Conservation (phyloP, 805 yeast species). For the Ogataea ramenticola region DNA sequence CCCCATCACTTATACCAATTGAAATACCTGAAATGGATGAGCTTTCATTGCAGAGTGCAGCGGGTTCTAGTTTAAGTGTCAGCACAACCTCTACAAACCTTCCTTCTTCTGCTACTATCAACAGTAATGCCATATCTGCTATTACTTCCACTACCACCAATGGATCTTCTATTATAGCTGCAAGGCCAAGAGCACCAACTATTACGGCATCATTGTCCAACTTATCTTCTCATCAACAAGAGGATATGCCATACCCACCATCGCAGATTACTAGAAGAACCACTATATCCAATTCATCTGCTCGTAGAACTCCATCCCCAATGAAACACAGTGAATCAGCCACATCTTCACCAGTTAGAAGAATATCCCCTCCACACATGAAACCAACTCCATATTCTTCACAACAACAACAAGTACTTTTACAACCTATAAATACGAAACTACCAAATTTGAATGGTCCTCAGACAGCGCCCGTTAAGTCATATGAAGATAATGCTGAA, state of each 20-base stretch:
- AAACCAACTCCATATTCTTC: slow-evolving; percentile 38
- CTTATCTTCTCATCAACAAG: slow-evolving; percentile 21
- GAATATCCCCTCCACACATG: slow-evolving; percentile 34
- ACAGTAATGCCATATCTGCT: not conserved
- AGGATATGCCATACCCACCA: slow-evolving; percentile 5
- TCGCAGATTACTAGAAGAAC: slow-evolving; percentile 23
- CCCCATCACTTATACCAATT: slow-evolving; percentile 56
- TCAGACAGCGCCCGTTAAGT: slow-evolving; percentile 19
- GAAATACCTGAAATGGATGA: slow-evolving; percentile 68
- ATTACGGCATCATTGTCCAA: slow-evolving; percentile 12
- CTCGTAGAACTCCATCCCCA: slow-evolving; percentile 41
- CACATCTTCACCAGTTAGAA: not conserved
- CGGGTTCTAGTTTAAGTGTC: no score
- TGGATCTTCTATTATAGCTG: not conserved
- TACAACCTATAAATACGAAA: slow-evolving; percentile 51
- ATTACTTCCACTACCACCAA: not conserved
- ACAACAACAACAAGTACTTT: slow-evolving; percentile 35
- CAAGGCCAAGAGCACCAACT: slow-evolving; percentile 34
- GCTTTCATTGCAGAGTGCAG: no score
- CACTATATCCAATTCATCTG: slow-evolving; percentile 32
- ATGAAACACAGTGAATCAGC: slow-evolving; percentile 13
- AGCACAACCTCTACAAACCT: slow-evolving; percentile 5
- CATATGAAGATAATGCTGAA: not conserved
- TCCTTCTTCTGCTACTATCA: slow-evolving; percentile 1
- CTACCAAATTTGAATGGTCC: slow-evolving; percentile 14